phyloP scores from a whole-genome alignment of 2,329 filamentous ascomycete genomes.

The Fusarium sp. region DNA sequence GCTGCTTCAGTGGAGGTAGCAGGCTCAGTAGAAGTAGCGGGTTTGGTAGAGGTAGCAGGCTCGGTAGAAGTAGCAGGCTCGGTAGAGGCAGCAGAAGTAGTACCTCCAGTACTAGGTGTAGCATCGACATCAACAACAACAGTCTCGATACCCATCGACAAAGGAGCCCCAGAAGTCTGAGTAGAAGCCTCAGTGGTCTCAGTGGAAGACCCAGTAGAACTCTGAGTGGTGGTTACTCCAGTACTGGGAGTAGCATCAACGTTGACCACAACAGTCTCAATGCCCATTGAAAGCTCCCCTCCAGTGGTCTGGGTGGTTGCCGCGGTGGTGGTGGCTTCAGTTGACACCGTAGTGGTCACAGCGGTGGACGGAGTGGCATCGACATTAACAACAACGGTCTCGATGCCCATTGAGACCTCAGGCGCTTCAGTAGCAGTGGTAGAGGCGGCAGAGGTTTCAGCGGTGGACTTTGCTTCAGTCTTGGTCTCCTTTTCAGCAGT shows the following conservation, averaged over 20 bases:
- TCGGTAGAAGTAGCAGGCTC: background rate
- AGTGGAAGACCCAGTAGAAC: background rate
- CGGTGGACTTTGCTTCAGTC: constrained; percentile 5
- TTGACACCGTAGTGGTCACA: background rate
- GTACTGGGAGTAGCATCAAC: constrained; percentile 1
- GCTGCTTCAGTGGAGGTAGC: background rate
- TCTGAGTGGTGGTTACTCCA: constrained; percentile 3
- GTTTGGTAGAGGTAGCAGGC: background rate
- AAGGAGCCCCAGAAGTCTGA: background rate
- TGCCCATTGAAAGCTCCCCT: background rate
- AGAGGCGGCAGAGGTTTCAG: background rate
- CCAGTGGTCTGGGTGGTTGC: constrained; percentile 2
- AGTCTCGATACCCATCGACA: constrained; percentile 2
- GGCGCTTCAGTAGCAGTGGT: background rate
- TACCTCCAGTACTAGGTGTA: background rate
- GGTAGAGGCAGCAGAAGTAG: background rate
- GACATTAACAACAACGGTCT: background rate
- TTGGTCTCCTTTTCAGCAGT: constrained; percentile 14
- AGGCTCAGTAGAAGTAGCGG: background rate
- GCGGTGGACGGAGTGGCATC: constrained; percentile 7
- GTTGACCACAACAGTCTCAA: background rate
- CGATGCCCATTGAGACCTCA: constrained; percentile 1
- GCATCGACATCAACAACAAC: constrained; percentile 7
- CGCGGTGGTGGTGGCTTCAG: background rate
- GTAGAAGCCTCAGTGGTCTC: constrained; percentile 4